Conservation (phyloP, 208 protist species). For the Leishmania martiniquensis region DNA sequence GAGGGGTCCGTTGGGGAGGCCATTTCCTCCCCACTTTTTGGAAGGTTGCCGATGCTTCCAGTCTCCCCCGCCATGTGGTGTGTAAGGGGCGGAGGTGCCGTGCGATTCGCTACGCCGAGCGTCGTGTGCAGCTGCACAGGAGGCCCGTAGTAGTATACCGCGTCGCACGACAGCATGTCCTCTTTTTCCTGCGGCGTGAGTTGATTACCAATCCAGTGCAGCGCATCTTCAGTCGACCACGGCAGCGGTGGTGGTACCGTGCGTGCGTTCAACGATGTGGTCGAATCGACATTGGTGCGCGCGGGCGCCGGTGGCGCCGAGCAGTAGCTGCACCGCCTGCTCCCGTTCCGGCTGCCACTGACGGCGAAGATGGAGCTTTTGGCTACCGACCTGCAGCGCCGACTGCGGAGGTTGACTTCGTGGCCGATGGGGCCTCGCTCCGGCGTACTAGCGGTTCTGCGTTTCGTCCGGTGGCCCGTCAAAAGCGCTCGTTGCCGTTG, state of each 20-base stretch:
- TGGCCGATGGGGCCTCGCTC: background rate
- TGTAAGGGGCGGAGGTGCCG: background rate
- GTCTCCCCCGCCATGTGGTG: background rate
- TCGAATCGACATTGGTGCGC: background rate
- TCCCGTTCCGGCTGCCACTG: slow-evolving; percentile 6
- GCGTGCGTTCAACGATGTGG: background rate
- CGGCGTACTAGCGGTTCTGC: background rate
- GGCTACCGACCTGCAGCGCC: background rate
- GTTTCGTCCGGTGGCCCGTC: background rate
- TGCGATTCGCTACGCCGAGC: slow-evolving; percentile 17
- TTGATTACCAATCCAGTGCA: slow-evolving; percentile 34
- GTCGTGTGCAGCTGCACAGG: slow-evolving; percentile 30
- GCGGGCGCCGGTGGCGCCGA: background rate
- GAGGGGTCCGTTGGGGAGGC: background rate
- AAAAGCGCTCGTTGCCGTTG: background rate
- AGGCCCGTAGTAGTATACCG: slow-evolving; percentile 87
- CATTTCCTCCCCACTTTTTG: background rate
- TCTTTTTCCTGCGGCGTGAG: slow-evolving; percentile 80
- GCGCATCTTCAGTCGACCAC: slow-evolving; percentile 45
- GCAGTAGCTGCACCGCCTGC: background rate
- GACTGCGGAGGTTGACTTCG: slow-evolving; percentile 1
- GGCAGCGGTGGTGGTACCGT: slow-evolving; percentile 34
- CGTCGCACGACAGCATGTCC: slow-evolving; percentile 74
- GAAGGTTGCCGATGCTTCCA: background rate
- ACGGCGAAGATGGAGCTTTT: background rate